A percentile compares a stretch with the other conserved stretches of the same genome.
Evolutionary conservation across 2,329 filamentous ascomycete species (phyloP).

Genomic region (Diaporthe ilicicola): DNA sequence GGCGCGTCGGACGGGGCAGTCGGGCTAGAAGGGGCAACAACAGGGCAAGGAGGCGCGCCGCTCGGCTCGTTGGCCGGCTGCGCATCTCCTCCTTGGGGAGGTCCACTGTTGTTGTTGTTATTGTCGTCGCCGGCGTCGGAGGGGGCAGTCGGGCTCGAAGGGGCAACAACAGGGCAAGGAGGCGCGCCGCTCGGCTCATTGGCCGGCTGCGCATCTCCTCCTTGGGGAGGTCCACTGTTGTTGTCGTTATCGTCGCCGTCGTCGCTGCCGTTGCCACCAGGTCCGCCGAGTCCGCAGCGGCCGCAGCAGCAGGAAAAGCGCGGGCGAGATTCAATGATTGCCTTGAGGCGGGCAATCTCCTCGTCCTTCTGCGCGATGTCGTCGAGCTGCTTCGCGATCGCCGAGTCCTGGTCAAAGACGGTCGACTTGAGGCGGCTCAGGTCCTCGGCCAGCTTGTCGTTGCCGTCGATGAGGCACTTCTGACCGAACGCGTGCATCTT

Average conservation of each 20-base stretch:
- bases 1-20: neutral
- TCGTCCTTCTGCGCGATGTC: neutral
- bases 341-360: neutral
- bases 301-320: neutral
- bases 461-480: neutral
- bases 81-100: constrained; percentile 8
- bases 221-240: neutral
- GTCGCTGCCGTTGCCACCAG: neutral
- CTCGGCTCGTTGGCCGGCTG: constrained; percentile 10
- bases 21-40: neutral
- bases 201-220: constrained; percentile 21
- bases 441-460: neutral
- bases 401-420: no score
- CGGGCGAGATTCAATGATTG: neutral
- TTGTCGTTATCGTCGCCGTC: neutral
- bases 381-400: no score
- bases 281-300: neutral
- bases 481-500: neutral
- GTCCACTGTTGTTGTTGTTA: neutral
- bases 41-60: constrained; percentile 9
- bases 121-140: neutral
- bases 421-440: no score
- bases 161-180: neutral
- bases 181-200: constrained; percentile 6
- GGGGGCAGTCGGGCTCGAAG: neutral